Evolutionary conservation across 2,329 filamentous ascomycete species (phyloP), one percentile per base, ranked within the genome.

Genomic region (Aspergillus fijiensis): DNA sequence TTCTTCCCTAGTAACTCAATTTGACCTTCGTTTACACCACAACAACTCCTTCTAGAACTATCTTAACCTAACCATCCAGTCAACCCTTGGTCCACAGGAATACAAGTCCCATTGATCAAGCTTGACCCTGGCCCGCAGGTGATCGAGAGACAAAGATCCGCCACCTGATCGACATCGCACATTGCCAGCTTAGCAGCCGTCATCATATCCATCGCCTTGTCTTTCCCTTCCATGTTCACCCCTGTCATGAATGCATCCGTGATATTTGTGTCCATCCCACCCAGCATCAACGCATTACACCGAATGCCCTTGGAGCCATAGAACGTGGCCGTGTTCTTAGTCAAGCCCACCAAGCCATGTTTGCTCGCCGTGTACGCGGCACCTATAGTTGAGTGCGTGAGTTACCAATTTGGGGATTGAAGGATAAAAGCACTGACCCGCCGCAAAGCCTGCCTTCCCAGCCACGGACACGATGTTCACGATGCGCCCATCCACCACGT

Each of bases 181-280:
- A 64, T 10, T 3, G 67, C 64, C 1, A 65, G 50, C 2, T 63
- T 55, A 2, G 68, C 48, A 1, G 65, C 59, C 6, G 61, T 49
- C 35, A 65, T 61, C n/a, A 69, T 29, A 3, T 57, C 47, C 9
- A 39, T 49, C 23, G 63, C 55, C 49, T 65, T 69, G 31, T 67
- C 42, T 47, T 63, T 65, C 0, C 69, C 71, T 21, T 71, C 70
- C 52, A 58, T 19, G 54, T 74, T 65, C 31, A 72, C 50, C 0
- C 68, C 68, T 1, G 62, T 39, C 55, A 60, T 63, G 9, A 85
- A 76, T 2, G 76, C 75, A 31, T 82, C 80, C 2, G 60, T 65
- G 53, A 87, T 85, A 62, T 86, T 85, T 11, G 85, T 86, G 4
- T 75, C 61, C 81, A 86, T 85, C n/a, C 75, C 80, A 10, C 82